phyloP scores from a whole-genome alignment of 1,284 basidiomycete species.

The Ceratobasidium sp. region DNA sequence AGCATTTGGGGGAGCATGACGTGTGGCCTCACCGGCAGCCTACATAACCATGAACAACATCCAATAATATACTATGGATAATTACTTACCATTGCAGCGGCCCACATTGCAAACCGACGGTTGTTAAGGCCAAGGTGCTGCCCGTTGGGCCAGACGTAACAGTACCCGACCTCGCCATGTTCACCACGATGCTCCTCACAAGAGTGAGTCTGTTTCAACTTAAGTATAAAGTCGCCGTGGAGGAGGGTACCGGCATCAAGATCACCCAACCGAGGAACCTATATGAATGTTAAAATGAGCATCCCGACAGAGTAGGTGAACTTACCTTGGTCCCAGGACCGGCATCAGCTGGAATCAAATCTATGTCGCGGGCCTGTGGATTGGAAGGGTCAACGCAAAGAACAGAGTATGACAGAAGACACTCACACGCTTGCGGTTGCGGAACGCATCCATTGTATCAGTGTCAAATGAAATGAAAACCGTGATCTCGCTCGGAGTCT shows the following conservation, averaged over 20 bases:
- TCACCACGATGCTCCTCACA: conserved; percentile 53
- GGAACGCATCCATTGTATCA: conserved; percentile 42
- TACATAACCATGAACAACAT: neutral
- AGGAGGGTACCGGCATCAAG: conserved; percentile 21
- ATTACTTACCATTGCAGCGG: conserved; percentile 45
- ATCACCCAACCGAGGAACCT: conserved; percentile 43
- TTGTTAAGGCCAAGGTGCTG: conserved; percentile 36
- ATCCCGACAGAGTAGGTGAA: conserved; percentile 19
- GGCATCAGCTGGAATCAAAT: neutral
- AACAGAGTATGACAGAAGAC: neutral
- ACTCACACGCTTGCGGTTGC: conserved; percentile 43
- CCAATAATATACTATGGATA: neutral
- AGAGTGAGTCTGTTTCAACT: conserved; percentile 52
- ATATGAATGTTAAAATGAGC: conserved; percentile 26
- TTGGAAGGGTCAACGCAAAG: conserved; percentile 9
- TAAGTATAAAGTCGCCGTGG: conserved; percentile 48
- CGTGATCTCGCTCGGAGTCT: neutral
- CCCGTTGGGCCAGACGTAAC: conserved; percentile 48
- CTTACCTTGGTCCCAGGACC: conserved; percentile 2
- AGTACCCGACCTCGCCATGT: conserved; percentile 52
- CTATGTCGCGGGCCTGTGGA: neutral
- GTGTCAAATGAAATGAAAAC: conserved; percentile 42
- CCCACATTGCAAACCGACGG: conserved; percentile 40
- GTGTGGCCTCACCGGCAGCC: conserved; percentile 8
- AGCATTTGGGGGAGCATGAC: conserved; percentile 5